phyloP scores from a whole-genome alignment of 306 rosid genomes.

The Prunus mira region DNA sequence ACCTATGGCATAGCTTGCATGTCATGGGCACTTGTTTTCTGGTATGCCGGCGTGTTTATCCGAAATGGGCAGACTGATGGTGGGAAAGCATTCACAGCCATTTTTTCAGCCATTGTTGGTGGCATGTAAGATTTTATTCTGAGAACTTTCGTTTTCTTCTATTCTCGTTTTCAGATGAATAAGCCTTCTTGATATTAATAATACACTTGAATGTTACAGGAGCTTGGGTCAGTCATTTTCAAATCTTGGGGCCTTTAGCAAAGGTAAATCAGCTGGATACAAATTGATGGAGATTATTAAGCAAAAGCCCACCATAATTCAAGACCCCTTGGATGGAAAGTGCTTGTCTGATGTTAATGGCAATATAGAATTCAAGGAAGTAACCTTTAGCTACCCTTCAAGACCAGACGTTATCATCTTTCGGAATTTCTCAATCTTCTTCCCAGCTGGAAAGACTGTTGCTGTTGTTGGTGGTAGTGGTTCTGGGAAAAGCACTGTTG shows the following conservation, averaged over 20 bases:
- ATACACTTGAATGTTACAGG: constrained; percentile 45
- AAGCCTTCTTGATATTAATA: constrained; percentile 5
- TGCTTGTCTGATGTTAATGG: constrained; percentile 71
- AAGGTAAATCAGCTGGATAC: constrained; percentile 95
- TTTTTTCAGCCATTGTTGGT: constrained; percentile 97
- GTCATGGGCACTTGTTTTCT: constrained; percentile 99
- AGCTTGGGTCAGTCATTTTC: constrained; percentile 99
- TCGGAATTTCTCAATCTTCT: constrained; percentile 75
- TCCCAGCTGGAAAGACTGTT: constrained; percentile 90
- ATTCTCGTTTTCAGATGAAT: background rate
- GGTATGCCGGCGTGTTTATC: constrained; percentile 98
- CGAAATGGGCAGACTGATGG: constrained; percentile 93
- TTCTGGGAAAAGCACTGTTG: constrained; percentile 97
- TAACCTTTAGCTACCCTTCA: constrained; percentile 90
- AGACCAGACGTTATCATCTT: constrained; percentile 88
- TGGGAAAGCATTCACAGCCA: constrained; percentile 96
- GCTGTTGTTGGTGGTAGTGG: constrained; percentile 99
- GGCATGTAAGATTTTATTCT: constrained; percentile 73
- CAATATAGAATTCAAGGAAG: constrained; percentile 83
- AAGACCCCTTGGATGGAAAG: constrained; percentile 70
- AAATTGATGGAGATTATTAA: constrained; percentile 91
- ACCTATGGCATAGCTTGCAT: constrained; percentile 99
- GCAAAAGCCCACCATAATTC: constrained; percentile 78
- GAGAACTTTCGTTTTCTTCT: background rate
- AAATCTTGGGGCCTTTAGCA: constrained; percentile 93